Evolutionary conservation across 106 monocot genomes (phyloP), one percentile per base, ranked within the genome.

Genomic region (Phalaenopsis aphrodite): DNA sequence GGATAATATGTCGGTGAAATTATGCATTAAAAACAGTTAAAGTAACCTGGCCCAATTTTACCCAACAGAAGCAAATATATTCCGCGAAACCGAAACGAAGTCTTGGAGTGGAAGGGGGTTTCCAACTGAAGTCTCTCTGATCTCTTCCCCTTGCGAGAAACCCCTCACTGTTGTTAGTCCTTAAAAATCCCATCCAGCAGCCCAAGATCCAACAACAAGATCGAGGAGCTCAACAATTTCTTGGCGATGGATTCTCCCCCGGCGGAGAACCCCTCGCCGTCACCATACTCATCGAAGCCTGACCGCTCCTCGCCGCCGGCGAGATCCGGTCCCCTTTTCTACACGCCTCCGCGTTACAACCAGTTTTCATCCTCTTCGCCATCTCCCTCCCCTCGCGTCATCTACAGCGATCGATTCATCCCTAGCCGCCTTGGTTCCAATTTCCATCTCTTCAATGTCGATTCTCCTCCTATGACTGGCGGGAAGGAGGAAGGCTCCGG

Each of bases 371-470:
- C 78, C 4, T 57, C 83, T 14, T 42, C 86, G 38, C 11, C 84
- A 30, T 76, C 80, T 18, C 41, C 82, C 58, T 79, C 85, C 19
- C 84, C 84, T 5, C 71, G 84, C 42, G 82, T 83, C 37, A 80
- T 93, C 79, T 93, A 93, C 83, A 90, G 92, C 84, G 90, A 93
- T 75, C 87, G 92, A 23, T 93, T 93, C 86, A 93, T 93, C 72
- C 92, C 92, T 72, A 90, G 90, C 81, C 87, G 90, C 41, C 41
- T 88, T 72, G 87, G 87, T 18, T 93, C 92, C 86, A 93, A 93
- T 81, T 90, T 93, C 80, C 80, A 82, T 14, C 90, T 93, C 79
- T 90, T 93, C 84, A 80, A 84, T 75, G 86, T 93, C 41, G 12
- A 84, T 61, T 65, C 77, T 10, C 49, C 86, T 23, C 21, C 18